Evolutionary conservation across 2,329 filamentous ascomycete genomes (phyloP).

Genomic region (Trichoderma aggressivum): DNA sequence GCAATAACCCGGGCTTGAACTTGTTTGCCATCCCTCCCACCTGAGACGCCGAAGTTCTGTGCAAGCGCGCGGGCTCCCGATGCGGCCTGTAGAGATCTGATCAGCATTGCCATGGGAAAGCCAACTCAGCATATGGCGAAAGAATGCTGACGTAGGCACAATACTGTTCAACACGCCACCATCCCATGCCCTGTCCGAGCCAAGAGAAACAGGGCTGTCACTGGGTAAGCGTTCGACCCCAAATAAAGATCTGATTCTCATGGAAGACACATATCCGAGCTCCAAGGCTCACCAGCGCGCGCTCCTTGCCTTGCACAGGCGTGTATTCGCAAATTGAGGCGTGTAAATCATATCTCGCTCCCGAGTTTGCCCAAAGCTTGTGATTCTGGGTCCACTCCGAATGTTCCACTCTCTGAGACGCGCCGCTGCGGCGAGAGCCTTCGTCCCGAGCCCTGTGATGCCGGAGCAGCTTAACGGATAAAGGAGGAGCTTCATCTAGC

Average conservation of each 20-base stretch:
- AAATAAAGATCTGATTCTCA: neutral
- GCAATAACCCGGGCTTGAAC: neutral
- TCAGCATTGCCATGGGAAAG: neutral
- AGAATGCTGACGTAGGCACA: neutral
- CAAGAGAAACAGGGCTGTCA: neutral
- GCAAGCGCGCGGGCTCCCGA: neutral
- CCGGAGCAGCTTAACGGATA: conserved; percentile 2
- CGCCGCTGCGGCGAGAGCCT: neutral
- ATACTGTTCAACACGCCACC: neutral
- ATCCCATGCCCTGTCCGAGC: neutral
- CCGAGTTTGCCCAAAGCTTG: neutral
- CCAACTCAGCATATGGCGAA: neutral
- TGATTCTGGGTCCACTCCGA: neutral
- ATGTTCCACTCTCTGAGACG: neutral
- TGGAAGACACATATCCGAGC: neutral
- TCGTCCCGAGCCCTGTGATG: conserved; percentile 6
- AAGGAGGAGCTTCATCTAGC: neutral
- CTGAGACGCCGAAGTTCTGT: neutral
- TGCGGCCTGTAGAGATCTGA: neutral
- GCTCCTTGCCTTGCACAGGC: neutral
- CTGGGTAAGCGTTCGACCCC: neutral
- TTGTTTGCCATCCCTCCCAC: neutral
- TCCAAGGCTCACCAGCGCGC: neutral
- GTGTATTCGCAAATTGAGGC: neutral
- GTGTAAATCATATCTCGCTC: neutral